Conservation (phyloP, 768 basidiomycete genomes). For the Mycena venus region DNA sequence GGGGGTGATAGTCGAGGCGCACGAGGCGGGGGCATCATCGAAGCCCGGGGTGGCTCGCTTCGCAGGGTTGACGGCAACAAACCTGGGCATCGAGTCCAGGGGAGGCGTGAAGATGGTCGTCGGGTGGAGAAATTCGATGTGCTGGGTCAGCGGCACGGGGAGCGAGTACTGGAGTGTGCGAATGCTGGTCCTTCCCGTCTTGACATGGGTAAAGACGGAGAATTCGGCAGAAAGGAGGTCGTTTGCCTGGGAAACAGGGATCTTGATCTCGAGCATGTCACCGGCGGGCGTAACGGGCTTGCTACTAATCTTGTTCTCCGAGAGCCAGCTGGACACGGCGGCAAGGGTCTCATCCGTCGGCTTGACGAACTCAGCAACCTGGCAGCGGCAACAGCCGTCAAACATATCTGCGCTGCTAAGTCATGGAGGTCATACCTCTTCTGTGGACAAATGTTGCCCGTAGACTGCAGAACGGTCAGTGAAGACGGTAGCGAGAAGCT, state of each 20-base stretch:
- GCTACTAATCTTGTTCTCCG: constrained; percentile 44
- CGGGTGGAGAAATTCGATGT: constrained; percentile 38
- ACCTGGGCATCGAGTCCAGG: not conserved
- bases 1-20: constrained; percentile 31
- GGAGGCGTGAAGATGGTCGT: constrained; percentile 29
- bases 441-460: not conserved
- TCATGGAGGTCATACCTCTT: not conserved
- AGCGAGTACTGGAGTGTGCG: constrained; percentile 39
- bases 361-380: constrained; percentile 53
- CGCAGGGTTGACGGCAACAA: not conserved
- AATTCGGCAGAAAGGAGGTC: too few relatives aligned
- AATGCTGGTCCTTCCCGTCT: constrained; percentile 21
- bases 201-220: constrained; percentile 17
- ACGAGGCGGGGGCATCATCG: constrained; percentile 32
- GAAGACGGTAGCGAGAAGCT: not conserved
- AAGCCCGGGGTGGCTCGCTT: not conserved
- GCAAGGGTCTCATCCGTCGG: constrained; percentile 48
- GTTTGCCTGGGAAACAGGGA: constrained; percentile 38
- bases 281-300: constrained; percentile 32
- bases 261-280: constrained; percentile 32
- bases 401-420: too few relatives aligned
- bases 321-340: constrained; percentile 52
- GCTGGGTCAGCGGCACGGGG: constrained; percentile 24
- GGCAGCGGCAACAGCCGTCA: not conserved
- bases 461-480: not conserved